Evolutionary conservation across 257 asterid species (phyloP), one percentile per base, ranked within the genome.

Genomic region (Nicotiana noctiflora): DNA sequence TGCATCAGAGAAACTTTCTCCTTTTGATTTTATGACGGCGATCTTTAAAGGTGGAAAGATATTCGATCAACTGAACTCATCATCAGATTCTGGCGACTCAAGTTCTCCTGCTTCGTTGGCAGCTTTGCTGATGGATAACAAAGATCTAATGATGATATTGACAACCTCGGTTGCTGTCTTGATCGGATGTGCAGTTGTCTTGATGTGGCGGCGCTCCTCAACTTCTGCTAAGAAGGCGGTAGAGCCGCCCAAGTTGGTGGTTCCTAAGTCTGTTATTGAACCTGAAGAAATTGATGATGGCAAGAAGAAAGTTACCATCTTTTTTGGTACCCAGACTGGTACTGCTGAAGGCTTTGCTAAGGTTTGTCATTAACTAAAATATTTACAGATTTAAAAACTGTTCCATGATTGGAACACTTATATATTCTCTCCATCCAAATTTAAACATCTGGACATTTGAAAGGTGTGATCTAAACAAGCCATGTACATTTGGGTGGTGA

Each of bases 331-430:
- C 5, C 98, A 96, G 87, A 96, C 98, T 60, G 98, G 99, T 67
- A 96, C 99, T 18, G 99, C 99, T 52, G 99, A 96, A 85, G 98
- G 99, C 80, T 96, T 94, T 83, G 99, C 98, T 17, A 96, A 96
- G 98, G 99, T 93, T 66, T 29, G 49, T 56, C 17, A 44, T 40
- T 21, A 0, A 12, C 32, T 18, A 82, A 80, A 63, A 17, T 52
- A 17, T 55, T 17, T 18, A 55, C 60, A 15, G 21, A 15, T 19
- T 19, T n/a, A n/a, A 59, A 19, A 21, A 15, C 27, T 6, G 3
- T 53, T 15, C 59, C 31, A 3, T 25, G 23, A 53, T 53, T 56
- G 21, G 25, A 56, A 56, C 12, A n/a, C 62, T 56, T n/a, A 1
- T 60, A 40, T 40, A 8, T 40, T 40, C 3, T 40, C 49, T 40